A percentile compares a stretch with the other conserved stretches of the same genome.
These are phyloP conservation scores for Euphorbia neoarborescens DNA, from an alignment of 441 rosid species.

Conservation along the genomic window DNA sequence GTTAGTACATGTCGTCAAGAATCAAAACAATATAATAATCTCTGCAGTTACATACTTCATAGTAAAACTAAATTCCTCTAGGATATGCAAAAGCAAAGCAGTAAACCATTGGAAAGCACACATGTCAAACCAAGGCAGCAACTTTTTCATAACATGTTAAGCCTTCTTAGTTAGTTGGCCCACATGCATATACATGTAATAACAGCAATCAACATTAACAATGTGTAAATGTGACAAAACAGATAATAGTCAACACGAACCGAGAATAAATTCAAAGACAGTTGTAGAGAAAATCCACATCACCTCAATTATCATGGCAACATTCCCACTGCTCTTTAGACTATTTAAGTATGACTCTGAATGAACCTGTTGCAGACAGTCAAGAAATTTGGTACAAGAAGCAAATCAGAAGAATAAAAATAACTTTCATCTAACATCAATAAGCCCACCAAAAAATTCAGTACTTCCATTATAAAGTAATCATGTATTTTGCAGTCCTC, in stretches of 20 bases:
- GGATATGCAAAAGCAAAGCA: not conserved
- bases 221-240: not conserved
- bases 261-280: not conserved
- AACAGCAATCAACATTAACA: not conserved
- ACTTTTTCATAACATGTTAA: not conserved
- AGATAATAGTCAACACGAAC: not conserved
- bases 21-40: not conserved
- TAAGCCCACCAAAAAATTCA: not conserved
- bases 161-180: not conserved
- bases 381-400: slow-evolving; percentile 6
- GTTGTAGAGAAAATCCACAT: slow-evolving; percentile 10
- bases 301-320: slow-evolving; percentile 80
- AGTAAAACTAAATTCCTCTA: slow-evolving; percentile 2
- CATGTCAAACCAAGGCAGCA: not conserved
- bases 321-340: slow-evolving; percentile 60
- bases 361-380: slow-evolving; percentile 52
- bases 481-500: not conserved
- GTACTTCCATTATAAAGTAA: not conserved
- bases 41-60: slow-evolving; percentile 1
- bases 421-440: not conserved
- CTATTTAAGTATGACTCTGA: slow-evolving; percentile 63
- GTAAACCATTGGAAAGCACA: not conserved
- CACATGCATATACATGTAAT: not conserved
- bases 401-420: not conserved
- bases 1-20: slow-evolving; percentile 14